phyloP scores from a whole-genome alignment of 495 filamentous ascomycete species.

The Aspergillus biplanus region DNA sequence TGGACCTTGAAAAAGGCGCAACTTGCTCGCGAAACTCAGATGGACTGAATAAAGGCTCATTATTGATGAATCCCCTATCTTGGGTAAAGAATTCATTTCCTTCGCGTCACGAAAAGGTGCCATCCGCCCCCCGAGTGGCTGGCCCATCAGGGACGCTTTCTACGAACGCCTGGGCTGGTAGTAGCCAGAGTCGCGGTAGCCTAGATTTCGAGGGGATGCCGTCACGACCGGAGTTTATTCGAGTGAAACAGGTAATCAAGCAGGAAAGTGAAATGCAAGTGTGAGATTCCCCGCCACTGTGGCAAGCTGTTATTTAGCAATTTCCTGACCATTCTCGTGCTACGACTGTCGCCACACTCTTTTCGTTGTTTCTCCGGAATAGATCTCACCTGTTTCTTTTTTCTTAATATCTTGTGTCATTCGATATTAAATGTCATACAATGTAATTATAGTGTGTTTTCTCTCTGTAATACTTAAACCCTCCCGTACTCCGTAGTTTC shows the following conservation, averaged over 20 bases:
- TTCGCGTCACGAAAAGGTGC: constrained; percentile 16
- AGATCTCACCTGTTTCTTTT: neutral
- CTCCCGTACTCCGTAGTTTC: too few relatives aligned
- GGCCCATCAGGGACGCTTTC: constrained; percentile 32
- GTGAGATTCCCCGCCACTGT: constrained; percentile 10
- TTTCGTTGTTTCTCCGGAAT: neutral
- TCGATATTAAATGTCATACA: neutral
- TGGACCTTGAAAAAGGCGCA: constrained; percentile 34
- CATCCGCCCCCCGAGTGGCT: constrained; percentile 27
- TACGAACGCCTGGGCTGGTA: constrained; percentile 45
- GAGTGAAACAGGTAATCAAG: constrained; percentile 43
- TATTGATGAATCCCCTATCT: constrained; percentile 23
- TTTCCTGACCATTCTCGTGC: neutral
- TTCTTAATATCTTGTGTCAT: neutral
- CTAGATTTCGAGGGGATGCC: constrained; percentile 24
- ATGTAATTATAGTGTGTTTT: constrained; percentile 1
- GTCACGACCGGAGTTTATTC: constrained; percentile 33
- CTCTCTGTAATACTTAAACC: neutral
- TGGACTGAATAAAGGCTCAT: constrained; percentile 13
- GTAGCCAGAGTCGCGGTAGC: constrained; percentile 30
- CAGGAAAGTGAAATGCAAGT: constrained; percentile 42
- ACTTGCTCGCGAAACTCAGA: neutral
- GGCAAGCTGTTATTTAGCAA: neutral
- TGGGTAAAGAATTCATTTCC: constrained; percentile 20
- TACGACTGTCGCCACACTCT: neutral